Evolutionary conservation across 2,329 filamentous ascomycete genomes (phyloP).

Genomic region (Arthrobotrys sphaeroides): DNA sequence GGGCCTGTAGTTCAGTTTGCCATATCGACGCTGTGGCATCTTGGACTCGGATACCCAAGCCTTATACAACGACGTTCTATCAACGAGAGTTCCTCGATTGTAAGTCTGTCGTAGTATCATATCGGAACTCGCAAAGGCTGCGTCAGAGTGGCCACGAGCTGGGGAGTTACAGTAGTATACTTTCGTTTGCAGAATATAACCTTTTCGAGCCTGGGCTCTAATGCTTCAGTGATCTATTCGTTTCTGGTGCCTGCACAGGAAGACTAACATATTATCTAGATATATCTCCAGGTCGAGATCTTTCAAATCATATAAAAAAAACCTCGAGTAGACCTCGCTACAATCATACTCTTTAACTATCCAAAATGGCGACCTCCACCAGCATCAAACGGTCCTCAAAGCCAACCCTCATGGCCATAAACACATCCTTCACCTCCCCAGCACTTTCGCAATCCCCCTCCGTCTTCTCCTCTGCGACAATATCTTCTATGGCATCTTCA

Average conservation of each 20-base stretch:
- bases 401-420: conserved; percentile 49
- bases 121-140: neutral
- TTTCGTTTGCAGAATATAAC: too few relatives aligned
- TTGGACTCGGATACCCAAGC: neutral
- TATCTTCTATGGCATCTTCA: conserved; percentile 52
- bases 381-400: conserved; percentile 36
- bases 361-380: conserved; percentile 36
- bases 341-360: neutral
- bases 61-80: neutral
- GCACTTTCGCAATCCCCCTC: conserved; percentile 40
- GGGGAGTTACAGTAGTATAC: too few relatives aligned
- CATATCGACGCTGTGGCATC: neutral
- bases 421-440: conserved; percentile 47
- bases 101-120: neutral
- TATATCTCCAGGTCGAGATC: conserved; percentile 35
- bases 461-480: conserved; percentile 51
- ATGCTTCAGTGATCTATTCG: neutral
- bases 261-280: neutral
- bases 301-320: neutral
- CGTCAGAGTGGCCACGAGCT: neutral
- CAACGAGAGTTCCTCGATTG: neutral
- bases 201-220: too few relatives aligned
- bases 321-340: conserved; percentile 38
- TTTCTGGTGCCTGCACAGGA: neutral
- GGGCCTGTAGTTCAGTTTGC: neutral